A percentile compares a stretch with the other conserved stretches of the same genome.
These are phyloP conservation scores for Crithidia brevicula DNA, from an alignment of 208 protist species.

Conservation along the genomic window DNA sequence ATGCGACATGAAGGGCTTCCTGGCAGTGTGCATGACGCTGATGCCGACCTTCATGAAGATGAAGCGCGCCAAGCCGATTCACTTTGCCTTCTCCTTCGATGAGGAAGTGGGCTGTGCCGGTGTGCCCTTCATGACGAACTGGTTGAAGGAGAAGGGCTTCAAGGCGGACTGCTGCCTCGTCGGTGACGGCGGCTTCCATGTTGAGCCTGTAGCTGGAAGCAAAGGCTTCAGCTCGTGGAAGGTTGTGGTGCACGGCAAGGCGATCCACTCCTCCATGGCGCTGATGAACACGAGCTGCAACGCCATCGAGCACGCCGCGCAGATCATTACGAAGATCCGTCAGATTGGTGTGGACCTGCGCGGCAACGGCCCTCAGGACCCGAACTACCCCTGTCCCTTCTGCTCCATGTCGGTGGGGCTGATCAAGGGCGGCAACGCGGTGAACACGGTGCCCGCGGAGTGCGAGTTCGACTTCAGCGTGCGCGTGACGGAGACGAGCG, in stretches of 20 bases:
- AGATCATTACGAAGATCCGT: constrained; percentile 44
- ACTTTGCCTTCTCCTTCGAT: constrained; percentile 45
- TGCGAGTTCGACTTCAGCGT: constrained; percentile 44
- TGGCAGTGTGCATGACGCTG: constrained; percentile 39
- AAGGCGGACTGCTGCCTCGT: constrained; percentile 54
- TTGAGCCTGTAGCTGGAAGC: constrained; percentile 37
- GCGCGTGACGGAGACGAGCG: constrained; percentile 29
- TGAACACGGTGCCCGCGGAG: constrained; percentile 52
- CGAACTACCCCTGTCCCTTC: constrained; percentile 32
- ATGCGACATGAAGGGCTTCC: constrained; percentile 57
- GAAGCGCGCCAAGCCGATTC: constrained; percentile 43
- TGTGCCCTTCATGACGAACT: constrained; percentile 29
- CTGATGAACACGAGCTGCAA: constrained; percentile 52
- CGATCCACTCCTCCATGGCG: constrained; percentile 50
- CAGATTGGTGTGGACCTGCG: constrained; percentile 31
- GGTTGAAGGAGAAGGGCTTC: constrained; percentile 32
- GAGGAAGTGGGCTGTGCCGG: constrained; percentile 47
- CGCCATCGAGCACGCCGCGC: constrained; percentile 40
- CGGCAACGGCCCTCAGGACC: constrained; percentile 26
- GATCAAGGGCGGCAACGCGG: constrained; percentile 49
- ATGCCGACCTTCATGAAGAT: constrained; percentile 34
- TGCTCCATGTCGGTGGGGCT: constrained; percentile 32
- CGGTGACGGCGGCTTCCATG: constrained; percentile 27
- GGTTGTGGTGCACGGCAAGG: constrained; percentile 53
- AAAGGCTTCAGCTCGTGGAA: constrained; percentile 39